phyloP scores from a whole-genome alignment of 768 basidiomycete species.

The Trametes sanguinea region DNA sequence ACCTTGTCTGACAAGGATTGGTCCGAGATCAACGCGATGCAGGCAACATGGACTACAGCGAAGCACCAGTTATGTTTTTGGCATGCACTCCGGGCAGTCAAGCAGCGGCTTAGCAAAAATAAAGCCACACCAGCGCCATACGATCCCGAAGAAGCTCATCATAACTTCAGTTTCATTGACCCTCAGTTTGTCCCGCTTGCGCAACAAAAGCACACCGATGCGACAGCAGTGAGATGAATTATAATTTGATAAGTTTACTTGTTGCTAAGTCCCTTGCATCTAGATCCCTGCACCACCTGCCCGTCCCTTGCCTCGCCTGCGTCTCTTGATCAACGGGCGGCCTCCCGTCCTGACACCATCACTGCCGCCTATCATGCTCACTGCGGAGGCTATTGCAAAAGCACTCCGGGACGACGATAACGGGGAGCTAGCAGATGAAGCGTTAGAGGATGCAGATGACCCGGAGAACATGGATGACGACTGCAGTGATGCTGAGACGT shows the following conservation, averaged over 20 bases:
- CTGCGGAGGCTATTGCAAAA: background rate
- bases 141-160: background rate
- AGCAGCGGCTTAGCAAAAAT: conserved; percentile 24
- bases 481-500: no score
- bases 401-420: no score
- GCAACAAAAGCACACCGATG: background rate
- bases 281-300: conserved; percentile 1
- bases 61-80: conserved; percentile 44
- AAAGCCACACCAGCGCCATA: background rate
- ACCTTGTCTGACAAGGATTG: conserved; percentile 38
- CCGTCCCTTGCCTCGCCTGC: background rate
- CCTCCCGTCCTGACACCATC: conserved; percentile 7
- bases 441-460: no score
- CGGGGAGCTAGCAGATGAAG: background rate
- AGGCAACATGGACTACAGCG: conserved; percentile 28
- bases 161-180: background rate
- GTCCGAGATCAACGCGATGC: conserved; percentile 38
- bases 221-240: background rate
- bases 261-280: background rate
- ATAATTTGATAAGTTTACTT: background rate
- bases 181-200: background rate
- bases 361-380: background rate
- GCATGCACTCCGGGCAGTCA: conserved; percentile 37
- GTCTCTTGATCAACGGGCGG: conserved; percentile 3
- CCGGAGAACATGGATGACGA: no score